Percentiles rank a stretch among this genome's conserved stretches.
Evolutionary conservation across 176 grass and related monocot species (phyloP).

Genomic region (Paspalum vaginatum): DNA sequence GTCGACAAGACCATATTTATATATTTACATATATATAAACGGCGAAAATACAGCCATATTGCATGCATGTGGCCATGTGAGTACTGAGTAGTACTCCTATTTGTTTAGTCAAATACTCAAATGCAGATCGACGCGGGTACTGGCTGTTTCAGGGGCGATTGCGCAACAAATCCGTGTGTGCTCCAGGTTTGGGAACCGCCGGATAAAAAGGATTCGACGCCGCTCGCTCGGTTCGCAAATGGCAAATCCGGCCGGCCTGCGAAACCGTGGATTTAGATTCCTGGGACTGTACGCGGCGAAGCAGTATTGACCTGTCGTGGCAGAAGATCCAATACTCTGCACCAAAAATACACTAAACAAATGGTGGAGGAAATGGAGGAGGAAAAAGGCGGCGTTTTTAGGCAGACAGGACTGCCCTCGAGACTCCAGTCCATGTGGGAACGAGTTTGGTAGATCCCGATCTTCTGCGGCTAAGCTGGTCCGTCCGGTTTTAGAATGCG

Average conservation of each 20-base stretch:
- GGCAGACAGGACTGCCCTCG: background rate
- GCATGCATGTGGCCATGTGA: background rate
- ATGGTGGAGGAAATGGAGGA: conserved; percentile 1
- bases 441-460: background rate
- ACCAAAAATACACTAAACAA: no score
- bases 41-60: background rate
- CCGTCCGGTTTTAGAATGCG: background rate
- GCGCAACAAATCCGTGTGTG: conserved; percentile 28
- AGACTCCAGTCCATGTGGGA: background rate
- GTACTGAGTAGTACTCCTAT: no score
- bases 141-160: background rate
- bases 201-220: background rate
- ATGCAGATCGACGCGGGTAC: background rate
- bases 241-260: background rate
- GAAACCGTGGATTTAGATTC: conserved; percentile 30
- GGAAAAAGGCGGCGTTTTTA: background rate
- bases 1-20: background rate
- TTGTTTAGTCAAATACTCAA: conserved; percentile 2
- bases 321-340: conserved; percentile 35
- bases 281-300: background rate
- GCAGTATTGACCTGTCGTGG: background rate
- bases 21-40: background rate
- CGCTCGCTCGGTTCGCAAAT: background rate
- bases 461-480: background rate
- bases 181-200: conserved; percentile 39